A percentile compares a stretch with the other conserved stretches of the same genome.
phyloP scores from a whole-genome alignment of 2,329 filamentous ascomycete species.

The Ophiostoma angusticollis region DNA sequence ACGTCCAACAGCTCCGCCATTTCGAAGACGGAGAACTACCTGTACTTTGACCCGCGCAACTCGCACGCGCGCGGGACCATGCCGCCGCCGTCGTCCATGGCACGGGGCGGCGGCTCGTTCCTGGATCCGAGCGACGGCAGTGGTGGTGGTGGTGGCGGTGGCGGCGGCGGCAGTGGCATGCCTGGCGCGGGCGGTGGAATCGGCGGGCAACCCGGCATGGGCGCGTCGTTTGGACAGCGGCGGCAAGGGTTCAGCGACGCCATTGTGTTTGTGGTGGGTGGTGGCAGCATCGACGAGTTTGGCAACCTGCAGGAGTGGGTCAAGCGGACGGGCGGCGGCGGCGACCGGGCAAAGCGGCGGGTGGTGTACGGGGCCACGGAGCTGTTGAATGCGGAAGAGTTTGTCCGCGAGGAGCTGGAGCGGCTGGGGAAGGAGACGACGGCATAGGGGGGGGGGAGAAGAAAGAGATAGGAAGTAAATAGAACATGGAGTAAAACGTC shows the following conservation, averaged over 20 bases:
- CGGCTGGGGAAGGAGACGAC: conserved; percentile 45
- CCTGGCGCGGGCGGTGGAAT: conserved; percentile 32
- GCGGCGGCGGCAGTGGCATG: conserved; percentile 30
- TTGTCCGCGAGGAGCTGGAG: conserved; percentile 51
- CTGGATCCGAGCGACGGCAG: conserved; percentile 7
- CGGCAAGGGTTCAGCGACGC: conserved; percentile 82
- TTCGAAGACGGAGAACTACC: conserved; percentile 88
- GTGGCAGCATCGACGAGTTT: conserved; percentile 98
- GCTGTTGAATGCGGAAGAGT: conserved; percentile 55
- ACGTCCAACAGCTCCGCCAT: conserved; percentile 84
- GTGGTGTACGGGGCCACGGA: conserved; percentile 94
- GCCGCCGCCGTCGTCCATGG: conserved; percentile 62
- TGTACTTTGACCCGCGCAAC: conserved; percentile 92
- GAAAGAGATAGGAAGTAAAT: not conserved
- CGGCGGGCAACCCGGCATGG: conserved; percentile 48
- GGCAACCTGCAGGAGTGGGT: conserved; percentile 97
- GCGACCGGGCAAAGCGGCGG: conserved; percentile 53
- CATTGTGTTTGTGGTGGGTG: conserved; percentile 88
- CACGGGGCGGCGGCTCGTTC: conserved; percentile 29
- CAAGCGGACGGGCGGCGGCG: conserved; percentile 47
- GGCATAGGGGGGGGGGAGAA: not conserved
- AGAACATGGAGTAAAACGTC: not conserved
- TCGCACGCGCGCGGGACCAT: conserved; percentile 87
- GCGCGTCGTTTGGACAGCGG: conserved; percentile 80
- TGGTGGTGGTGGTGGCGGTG: conserved; percentile 27